A percentile compares a stretch with the other conserved stretches of the same genome.
These are phyloP conservation scores for Collybia sp. DNA, from an alignment of 768 basidiomycete genomes.

Conservation along the genomic window DNA sequence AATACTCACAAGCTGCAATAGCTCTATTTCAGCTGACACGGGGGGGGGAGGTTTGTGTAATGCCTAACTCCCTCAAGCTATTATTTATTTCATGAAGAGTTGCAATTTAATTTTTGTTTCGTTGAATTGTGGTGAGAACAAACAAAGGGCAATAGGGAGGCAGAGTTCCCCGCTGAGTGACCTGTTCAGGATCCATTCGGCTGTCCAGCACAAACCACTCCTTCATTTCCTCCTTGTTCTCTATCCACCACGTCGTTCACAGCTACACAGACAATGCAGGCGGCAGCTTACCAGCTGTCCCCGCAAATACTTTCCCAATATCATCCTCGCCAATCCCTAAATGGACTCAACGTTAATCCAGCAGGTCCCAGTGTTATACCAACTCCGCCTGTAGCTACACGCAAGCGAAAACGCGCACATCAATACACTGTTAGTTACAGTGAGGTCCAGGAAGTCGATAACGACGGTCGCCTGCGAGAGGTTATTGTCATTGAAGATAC, in stretches of 20 bases:
- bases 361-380: slow-evolving; percentile 60
- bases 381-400: slow-evolving; percentile 66
- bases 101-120: background rate
- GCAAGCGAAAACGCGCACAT: slow-evolving; percentile 81
- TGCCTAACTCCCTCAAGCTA: too few relatives aligned
- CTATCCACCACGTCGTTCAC: slow-evolving; percentile 51
- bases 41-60: too few relatives aligned
- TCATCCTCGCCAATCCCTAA: slow-evolving; percentile 59
- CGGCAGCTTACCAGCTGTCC: slow-evolving; percentile 64
- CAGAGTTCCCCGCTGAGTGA: slow-evolving; percentile 23
- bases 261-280: slow-evolving; percentile 58
- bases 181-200: slow-evolving; percentile 28
- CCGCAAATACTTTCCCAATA: slow-evolving; percentile 59
- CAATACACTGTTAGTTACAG: slow-evolving; percentile 83
- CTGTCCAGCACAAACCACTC: slow-evolving; percentile 29
- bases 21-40: too few relatives aligned
- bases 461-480: slow-evolving; percentile 70
- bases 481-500: slow-evolving; percentile 94
- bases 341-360: slow-evolving; percentile 33
- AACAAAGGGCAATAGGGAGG: slow-evolving; percentile 33
- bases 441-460: slow-evolving; percentile 85
- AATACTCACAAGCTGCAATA: too few relatives aligned
- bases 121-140: slow-evolving; percentile 22
- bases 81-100: background rate
- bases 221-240: slow-evolving; percentile 19